Evolutionary conservation across 495 filamentous ascomycete species (phyloP).

Genomic region (Penicillium subrubescens): DNA sequence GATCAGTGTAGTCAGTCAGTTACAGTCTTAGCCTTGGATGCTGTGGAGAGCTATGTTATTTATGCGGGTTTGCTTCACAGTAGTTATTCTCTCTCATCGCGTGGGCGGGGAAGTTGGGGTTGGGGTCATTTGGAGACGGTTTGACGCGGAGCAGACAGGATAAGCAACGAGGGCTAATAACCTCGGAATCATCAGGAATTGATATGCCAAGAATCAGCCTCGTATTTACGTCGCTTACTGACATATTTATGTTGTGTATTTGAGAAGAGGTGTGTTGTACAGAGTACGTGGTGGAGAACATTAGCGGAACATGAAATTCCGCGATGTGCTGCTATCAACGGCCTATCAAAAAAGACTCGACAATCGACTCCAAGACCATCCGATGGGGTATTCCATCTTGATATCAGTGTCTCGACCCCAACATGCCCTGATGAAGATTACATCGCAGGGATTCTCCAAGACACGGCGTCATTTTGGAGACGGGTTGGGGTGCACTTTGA

Average conservation of each 20-base stretch:
- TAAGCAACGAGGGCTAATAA: not conserved
- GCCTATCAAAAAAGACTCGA: not conserved
- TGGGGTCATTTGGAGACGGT: slow-evolving; percentile 22
- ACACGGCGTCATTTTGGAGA: not conserved
- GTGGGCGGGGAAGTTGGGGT: slow-evolving; percentile 25
- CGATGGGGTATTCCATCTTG: not conserved
- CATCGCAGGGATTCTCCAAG: not conserved
- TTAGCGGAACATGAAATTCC: not conserved
- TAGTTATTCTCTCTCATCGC: not conserved
- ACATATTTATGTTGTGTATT: not conserved
- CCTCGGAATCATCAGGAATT: not conserved
- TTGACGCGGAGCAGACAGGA: not conserved
- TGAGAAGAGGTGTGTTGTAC: not conserved
- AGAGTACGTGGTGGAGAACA: not conserved
- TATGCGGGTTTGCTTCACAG: not conserved
- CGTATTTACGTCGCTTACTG: not conserved
- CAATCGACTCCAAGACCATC: not conserved
- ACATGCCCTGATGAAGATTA: not conserved
- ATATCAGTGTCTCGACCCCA: not conserved
- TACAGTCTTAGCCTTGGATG: not conserved
- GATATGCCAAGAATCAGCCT: not conserved
- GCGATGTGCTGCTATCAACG: not conserved
- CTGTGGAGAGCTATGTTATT: not conserved
- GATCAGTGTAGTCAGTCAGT: not conserved
- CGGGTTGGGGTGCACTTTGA: not conserved